Evolutionary conservation across 306 rosid species (phyloP), one percentile per base, ranked within the genome.

Genomic region (Corylus avellana): DNA sequence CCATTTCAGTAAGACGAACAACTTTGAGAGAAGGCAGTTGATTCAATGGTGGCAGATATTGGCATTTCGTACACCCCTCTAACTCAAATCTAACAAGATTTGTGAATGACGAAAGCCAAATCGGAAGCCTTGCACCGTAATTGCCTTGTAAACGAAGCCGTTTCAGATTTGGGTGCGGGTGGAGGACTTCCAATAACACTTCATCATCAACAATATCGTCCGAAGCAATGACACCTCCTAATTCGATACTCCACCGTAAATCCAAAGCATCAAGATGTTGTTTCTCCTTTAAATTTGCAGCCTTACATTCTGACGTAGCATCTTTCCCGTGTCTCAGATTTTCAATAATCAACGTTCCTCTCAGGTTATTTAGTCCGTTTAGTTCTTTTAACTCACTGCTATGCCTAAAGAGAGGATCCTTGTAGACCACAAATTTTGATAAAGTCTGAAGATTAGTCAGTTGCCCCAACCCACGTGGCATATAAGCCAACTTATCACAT

Each of bases 81-180:
- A 78, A 25, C n/a, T 49, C 57, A 1, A 82, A 25, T 48, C 57
- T 77, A 47, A 73, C 72, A 18, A 82, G 82, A 73, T 50, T 1
- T 17, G 5, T 4, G 2, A 54, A 2, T 2, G 68, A 14, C 17
- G n/a, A 0, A 0, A 78, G 18, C 85, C 82, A 77, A 0, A 0
- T 0, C 7, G 79, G 51, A 22, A 82, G 18, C 4, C 0, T 3
- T 8, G 0, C 0, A 74, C 82, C 73, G 3, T 6, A 11, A 29
- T 67, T 77, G 2, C 79, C 76, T 1, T 48, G 5, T 44, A 82
- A 1, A 18, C 0, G 4, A 10, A 82, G 17, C 0, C 1, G 37
- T 49, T 4, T 12, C 1, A 78, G 50, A 12, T 67, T 14, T 1
- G 3, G 5, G 39, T 37, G 64, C 6, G 86, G 86, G 35, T 37